Percentiles rank a stretch among this genome's conserved stretches.
Conservation (phyloP, 2,329 filamentous ascomycete species). For the Colletotrichum ledebouriae region DNA sequence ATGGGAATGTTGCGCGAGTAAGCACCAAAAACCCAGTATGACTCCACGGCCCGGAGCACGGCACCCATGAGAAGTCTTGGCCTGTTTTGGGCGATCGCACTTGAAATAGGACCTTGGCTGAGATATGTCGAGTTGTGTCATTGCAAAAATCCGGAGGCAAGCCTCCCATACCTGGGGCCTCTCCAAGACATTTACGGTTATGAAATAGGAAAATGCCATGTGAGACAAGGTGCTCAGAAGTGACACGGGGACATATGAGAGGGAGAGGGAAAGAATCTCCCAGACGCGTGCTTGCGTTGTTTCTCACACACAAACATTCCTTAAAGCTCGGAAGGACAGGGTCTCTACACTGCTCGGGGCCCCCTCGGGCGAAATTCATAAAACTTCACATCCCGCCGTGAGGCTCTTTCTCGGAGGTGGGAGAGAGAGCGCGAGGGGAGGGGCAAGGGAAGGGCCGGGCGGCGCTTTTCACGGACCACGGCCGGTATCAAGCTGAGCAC, state of each 20-base stretch:
- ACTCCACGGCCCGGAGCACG: constrained; percentile 25
- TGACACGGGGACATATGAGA: not conserved
- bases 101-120: not conserved
- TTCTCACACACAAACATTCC: too few species aligned
- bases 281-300: not conserved
- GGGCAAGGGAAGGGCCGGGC: not conserved
- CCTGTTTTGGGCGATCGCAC: constrained; percentile 18
- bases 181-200: too few species aligned
- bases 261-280: not conserved
- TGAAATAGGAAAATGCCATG: too few species aligned
- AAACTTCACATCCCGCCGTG: not conserved
- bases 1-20: constrained; percentile 2
- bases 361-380: too few species aligned
- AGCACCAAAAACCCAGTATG: not conserved
- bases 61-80: constrained; percentile 17
- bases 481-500: not conserved
- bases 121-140: too few species aligned
- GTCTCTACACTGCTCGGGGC: too few species aligned
- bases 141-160: too few species aligned
- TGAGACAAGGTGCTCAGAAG: too few species aligned
- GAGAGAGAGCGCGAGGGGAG: not conserved
- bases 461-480: not conserved
- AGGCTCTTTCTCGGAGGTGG: constrained; percentile 2
- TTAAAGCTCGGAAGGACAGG: too few species aligned
- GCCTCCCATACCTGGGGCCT: too few species aligned